These are phyloP conservation scores for Theobroma cacao DNA, from an alignment of 345 rosid genomes.

Conservation along the genomic window DNA sequence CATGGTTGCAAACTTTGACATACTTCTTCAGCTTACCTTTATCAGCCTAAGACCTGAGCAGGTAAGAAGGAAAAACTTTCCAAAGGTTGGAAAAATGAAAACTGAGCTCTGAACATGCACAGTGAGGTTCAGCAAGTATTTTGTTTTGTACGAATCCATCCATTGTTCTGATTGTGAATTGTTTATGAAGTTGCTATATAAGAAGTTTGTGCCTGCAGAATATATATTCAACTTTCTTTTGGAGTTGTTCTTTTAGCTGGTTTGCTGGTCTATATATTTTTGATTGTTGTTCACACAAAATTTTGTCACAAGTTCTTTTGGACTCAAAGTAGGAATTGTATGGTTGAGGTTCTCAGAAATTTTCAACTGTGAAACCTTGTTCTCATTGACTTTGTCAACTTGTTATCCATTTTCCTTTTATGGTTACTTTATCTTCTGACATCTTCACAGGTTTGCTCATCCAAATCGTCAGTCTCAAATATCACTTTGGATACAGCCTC, in stretches of 20 bases:
- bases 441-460: conserved; percentile 65
- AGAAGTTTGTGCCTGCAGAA: background rate
- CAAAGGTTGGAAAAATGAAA: background rate
- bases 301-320: background rate
- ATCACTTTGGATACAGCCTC: conserved; percentile 93
- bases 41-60: background rate
- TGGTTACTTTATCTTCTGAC: conserved; percentile 19
- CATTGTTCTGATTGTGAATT: background rate
- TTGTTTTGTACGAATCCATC: background rate
- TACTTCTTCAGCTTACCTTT: background rate
- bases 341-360: conserved; percentile 3
- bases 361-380: background rate
- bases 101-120: background rate
- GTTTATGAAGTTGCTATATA: background rate
- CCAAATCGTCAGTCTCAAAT: conserved; percentile 72
- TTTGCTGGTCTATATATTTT: background rate
- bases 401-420: conserved; percentile 9
- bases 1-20: background rate
- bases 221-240: background rate
- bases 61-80: background rate
- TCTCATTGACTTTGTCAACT: background rate
- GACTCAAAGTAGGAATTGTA: background rate
- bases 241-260: background rate
- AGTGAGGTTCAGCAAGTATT: background rate
- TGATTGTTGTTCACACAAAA: background rate